A percentile compares a stretch with the other conserved stretches of the same genome.
phyloP scores from a whole-genome alignment of 2,329 filamentous ascomycete species.

The Colletotrichum godetiae region DNA sequence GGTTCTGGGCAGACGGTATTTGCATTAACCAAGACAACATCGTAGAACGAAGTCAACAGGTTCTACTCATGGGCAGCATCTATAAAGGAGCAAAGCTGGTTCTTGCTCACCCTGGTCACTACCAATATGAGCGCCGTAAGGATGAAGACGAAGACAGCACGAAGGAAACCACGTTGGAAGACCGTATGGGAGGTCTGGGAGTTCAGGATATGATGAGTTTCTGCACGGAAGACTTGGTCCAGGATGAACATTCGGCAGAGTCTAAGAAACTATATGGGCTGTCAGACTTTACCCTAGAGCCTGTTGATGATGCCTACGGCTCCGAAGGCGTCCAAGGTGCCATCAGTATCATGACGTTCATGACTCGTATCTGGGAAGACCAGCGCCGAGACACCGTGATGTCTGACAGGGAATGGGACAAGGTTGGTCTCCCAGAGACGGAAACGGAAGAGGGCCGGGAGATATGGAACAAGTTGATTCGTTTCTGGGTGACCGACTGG shows the following conservation, averaged over 20 bases:
- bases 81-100: conserved; percentile 2
- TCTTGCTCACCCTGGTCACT: conserved; percentile 10
- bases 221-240: background rate
- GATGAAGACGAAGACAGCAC: background rate
- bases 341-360: conserved; percentile 25
- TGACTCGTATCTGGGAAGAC: conserved; percentile 5
- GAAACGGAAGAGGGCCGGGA: background rate
- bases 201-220: conserved; percentile 18
- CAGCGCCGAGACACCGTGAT: background rate
- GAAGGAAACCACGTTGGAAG: background rate
- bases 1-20: conserved; percentile 27
- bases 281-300: background rate
- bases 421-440: background rate
- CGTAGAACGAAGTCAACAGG: conserved; percentile 14
- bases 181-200: background rate
- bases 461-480: conserved; percentile 1
- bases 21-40: conserved; percentile 24
- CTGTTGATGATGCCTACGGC: background rate
- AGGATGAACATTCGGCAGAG: background rate
- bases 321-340: background rate
- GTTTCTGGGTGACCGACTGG: conserved; percentile 24
- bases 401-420: conserved; percentile 11
- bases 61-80: conserved; percentile 13
- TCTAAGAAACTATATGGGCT: background rate
- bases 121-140: background rate